Base-by-base conservation (phyloP, 2,329 filamentous ascomycete species). In the Colletotrichum horii region DNA sequence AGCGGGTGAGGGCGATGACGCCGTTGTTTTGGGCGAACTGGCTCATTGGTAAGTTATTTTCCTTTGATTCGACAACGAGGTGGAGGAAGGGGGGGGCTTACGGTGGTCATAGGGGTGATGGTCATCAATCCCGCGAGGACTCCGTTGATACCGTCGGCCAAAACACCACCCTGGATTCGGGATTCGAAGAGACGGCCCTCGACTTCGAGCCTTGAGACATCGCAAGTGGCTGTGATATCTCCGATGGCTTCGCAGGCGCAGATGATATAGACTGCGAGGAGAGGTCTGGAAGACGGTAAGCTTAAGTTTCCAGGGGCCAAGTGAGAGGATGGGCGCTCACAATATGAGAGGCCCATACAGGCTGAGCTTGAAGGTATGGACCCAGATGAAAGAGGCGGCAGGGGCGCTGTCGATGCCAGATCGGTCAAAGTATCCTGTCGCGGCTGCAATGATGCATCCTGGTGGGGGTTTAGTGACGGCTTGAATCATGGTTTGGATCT, bases 1-100 rank as follows among this genome's bases (percentile, higher is more conserved):
- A 96, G 19, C 94, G 90, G 0, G 95, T 97, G 60, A 97, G 88
- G 0, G 94, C 93, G 76, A 97, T 96, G 67, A 96, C 94, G 43
- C 94, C 94, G 82, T 96, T 96, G 86, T 96, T 96, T 83, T 96
- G 94, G 0, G 94, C 94, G 79, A 96, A 96, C 65, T 76, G 24
- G 26, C n/a, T 24, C 5, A 32, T 24, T 28, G 6, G 22, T 56
- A 15, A 58, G 55, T 19, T 28, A 11, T 9, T 28, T 22, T 8
- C 24, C 14, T 55, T 19, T 15, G n/a, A 9, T 24, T 30, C 32
- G 34, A 8, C 34, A 61, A 38, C 7, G 38, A n/a, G 32, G 26
- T 22, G 19, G 14, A 56, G 8, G 22, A 9, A n/a, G 22, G 12
- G 16, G 30, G 24, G n/a, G 19, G 26, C 74, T 76, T 32, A 76